phyloP scores from a whole-genome alignment of 2,329 filamentous ascomycete species.

The Dissoconium aciculare region DNA sequence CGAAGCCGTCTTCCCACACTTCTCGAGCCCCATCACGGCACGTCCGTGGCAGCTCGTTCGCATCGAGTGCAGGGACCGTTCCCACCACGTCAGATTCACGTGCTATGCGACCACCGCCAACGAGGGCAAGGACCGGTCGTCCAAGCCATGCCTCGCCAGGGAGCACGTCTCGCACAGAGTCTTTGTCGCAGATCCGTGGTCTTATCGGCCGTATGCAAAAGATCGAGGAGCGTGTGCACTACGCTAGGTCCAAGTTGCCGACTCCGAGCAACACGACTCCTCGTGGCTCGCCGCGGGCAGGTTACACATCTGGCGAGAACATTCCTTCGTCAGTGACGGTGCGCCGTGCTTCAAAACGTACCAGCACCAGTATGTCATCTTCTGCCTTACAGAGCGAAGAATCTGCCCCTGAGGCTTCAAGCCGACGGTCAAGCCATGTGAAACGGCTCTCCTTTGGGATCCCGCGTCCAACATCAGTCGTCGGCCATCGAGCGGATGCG shows the following conservation, averaged over 20 bases:
- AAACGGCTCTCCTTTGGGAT: slow-evolving; percentile 39
- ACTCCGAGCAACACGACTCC: slow-evolving; percentile 62
- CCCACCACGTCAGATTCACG: slow-evolving; percentile 15
- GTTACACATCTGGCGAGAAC: slow-evolving; percentile 20
- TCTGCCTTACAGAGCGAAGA: slow-evolving; percentile 18
- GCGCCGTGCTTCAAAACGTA: slow-evolving; percentile 54
- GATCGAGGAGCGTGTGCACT: slow-evolving; percentile 84
- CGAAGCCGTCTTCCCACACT: slow-evolving; percentile 33
- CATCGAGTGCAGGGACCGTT: slow-evolving; percentile 12
- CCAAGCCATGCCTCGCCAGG: slow-evolving; percentile 16
- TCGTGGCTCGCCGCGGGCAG: slow-evolving; percentile 55
- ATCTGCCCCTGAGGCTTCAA: slow-evolving; percentile 5
- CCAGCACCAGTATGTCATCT: slow-evolving; percentile 32
- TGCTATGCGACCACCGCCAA: slow-evolving; percentile 28
- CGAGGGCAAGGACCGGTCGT: slow-evolving; percentile 30
- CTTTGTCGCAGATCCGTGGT: slow-evolving; percentile 80
- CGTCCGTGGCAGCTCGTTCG: slow-evolving; percentile 43
- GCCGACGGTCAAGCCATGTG: slow-evolving; percentile 20
- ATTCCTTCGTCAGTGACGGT: slow-evolving; percentile 44
- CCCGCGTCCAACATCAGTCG: slow-evolving; percentile 18
- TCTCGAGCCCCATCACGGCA: slow-evolving; percentile 34
- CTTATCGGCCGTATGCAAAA: slow-evolving; percentile 96
- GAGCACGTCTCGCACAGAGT: slow-evolving; percentile 47
- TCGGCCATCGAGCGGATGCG: slow-evolving; percentile 14
- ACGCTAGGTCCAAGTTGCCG: slow-evolving; percentile 78